Conservation (phyloP, 2,329 filamentous ascomycete species). For the Acrodontium crateriforme region DNA sequence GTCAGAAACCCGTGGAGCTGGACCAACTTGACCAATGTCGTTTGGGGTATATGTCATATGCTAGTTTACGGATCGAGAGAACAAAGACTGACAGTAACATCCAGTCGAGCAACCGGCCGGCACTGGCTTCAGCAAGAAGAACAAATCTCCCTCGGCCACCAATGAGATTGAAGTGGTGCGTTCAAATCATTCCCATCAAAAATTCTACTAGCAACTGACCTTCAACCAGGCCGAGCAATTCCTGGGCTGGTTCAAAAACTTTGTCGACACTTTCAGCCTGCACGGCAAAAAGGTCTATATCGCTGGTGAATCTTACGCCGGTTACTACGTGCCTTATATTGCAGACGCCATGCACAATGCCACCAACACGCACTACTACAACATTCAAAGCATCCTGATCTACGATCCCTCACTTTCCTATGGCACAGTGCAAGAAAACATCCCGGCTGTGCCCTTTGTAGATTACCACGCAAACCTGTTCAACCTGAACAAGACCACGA, state of each 20-base stretch:
- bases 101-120: slow-evolving; percentile 33
- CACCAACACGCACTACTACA: slow-evolving; percentile 52
- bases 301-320: slow-evolving; percentile 21
- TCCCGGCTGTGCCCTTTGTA: slow-evolving; percentile 43
- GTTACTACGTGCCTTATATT: slow-evolving; percentile 48
- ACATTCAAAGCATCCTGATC: slow-evolving; percentile 55
- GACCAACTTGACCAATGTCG: slow-evolving; percentile 38
- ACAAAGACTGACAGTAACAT: too few species aligned
- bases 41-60: too few species aligned
- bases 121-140: slow-evolving; percentile 23
- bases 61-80: too few species aligned
- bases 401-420: slow-evolving; percentile 55
- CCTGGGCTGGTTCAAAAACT: slow-evolving; percentile 36
- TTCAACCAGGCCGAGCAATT: slow-evolving; percentile 26
- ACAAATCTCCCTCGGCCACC: slow-evolving; percentile 23
- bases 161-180: slow-evolving; percentile 29
- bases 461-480: slow-evolving; percentile 48
- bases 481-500: slow-evolving; percentile 48
- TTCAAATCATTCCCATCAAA: slow-evolving; percentile 26
- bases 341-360: slow-evolving; percentile 57
- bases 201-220: neutral
- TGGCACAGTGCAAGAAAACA: slow-evolving; percentile 36
- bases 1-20: slow-evolving; percentile 35
- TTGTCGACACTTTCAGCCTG: slow-evolving; percentile 32
- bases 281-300: slow-evolving; percentile 48